These are phyloP conservation scores for Phaeodactylum tricornutum DNA, from an alignment of 108 stramenopile species.

Conservation along the genomic window DNA sequence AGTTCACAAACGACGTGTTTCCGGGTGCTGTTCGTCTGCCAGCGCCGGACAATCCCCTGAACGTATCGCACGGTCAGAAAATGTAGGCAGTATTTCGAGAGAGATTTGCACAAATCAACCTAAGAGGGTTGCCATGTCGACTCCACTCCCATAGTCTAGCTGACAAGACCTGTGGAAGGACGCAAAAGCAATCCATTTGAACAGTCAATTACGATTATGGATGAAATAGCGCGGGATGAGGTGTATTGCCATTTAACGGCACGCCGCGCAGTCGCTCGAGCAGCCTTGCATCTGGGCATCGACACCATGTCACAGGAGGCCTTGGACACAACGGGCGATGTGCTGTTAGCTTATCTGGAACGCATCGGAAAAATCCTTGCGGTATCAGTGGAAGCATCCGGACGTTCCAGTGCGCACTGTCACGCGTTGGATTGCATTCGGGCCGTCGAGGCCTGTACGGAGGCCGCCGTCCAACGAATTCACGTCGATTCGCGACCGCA, in stretches of 20 bases:
- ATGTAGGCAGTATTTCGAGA: no score
- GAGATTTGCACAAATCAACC: no score
- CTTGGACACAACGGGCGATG: slow-evolving; percentile 55
- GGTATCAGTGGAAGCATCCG: slow-evolving; percentile 53
- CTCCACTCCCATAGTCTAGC: no score
- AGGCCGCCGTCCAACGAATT: slow-evolving; percentile 36
- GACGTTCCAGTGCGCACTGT: slow-evolving; percentile 60
- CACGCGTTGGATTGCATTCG: slow-evolving; percentile 72
- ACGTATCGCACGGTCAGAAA: no score
- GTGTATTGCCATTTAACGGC: slow-evolving; percentile 52
- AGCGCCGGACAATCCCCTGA: no score
- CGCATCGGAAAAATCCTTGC: slow-evolving; percentile 48
- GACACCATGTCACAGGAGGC: slow-evolving; percentile 56
- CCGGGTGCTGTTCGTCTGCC: no score
- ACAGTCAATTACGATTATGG: slow-evolving; percentile 9
- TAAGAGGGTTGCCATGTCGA: no score
- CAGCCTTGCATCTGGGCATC: slow-evolving; percentile 74
- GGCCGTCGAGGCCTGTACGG: slow-evolving; percentile 51
- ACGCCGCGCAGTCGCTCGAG: slow-evolving; percentile 61
- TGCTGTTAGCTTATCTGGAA: slow-evolving; percentile 48
- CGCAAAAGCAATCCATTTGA: no score
- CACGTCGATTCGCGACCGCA: neutral
- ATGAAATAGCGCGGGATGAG: slow-evolving; percentile 21
- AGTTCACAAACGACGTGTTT: no score
- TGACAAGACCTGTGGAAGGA: no score